These are phyloP conservation scores for Oryza glumipatula DNA, from an alignment of 176 grass and related monocot species.

Conservation along the genomic window DNA sequence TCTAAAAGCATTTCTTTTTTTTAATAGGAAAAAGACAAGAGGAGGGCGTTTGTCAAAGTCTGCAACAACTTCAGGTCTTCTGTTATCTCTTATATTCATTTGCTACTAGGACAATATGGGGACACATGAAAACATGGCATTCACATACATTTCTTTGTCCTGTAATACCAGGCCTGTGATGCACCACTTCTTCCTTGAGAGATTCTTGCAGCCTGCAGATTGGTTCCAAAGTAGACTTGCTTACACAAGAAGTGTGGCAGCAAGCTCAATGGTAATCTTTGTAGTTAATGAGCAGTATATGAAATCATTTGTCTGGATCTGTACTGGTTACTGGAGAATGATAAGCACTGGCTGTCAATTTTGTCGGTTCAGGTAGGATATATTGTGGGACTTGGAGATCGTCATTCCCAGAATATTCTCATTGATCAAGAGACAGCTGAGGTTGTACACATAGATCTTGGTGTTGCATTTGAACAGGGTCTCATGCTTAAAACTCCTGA, in stretches of 20 bases:
- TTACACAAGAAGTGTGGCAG: conserved; percentile 91
- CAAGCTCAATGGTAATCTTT: conserved; percentile 67
- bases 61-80: conserved; percentile 84
- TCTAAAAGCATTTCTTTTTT: conserved; percentile 43
- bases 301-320: conserved; percentile 24
- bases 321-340: conserved; percentile 28
- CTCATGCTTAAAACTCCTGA: conserved; percentile 96
- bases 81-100: conserved; percentile 40
- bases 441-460: conserved; percentile 95
- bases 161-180: conserved; percentile 78
- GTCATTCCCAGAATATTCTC: conserved; percentile 97
- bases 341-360: conserved; percentile 21
- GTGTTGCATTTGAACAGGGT: conserved; percentile 98
- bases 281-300: conserved; percentile 28
- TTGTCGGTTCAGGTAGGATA: conserved; percentile 74
- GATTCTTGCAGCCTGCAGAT: conserved; percentile 86
- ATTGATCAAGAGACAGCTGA: conserved; percentile 94
- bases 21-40: conserved; percentile 88
- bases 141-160: conserved; percentile 21
- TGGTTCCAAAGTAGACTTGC: conserved; percentile 90
- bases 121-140: not conserved
- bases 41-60: conserved; percentile 79
- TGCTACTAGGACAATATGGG: conserved; percentile 11
- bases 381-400: conserved; percentile 95
- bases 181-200: conserved; percentile 97